These are phyloP conservation scores for Cornus florida DNA, from an alignment of 148 eudicot genomes.

Conservation along the genomic window DNA sequence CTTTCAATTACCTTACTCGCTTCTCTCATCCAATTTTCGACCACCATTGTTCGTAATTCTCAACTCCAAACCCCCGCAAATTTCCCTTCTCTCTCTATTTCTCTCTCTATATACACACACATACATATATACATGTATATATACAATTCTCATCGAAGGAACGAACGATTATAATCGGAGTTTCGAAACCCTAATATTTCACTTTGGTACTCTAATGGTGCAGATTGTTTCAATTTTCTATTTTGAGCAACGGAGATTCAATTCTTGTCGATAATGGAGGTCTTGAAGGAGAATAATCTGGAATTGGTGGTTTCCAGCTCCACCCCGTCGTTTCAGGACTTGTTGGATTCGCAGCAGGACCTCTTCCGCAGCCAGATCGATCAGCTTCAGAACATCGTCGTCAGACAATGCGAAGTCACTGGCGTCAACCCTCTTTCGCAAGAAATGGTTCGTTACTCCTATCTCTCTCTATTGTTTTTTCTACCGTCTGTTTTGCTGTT, in stretches of 20 bases:
- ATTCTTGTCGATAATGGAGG: constrained; percentile 33
- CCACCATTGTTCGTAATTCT: neutral
- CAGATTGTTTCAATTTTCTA: constrained; percentile 9
- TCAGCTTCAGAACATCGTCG: constrained; percentile 55
- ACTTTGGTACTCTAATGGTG: constrained; percentile 1
- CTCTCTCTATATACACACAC: neutral
- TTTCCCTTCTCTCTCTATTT: neutral
- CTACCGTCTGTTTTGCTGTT: neutral
- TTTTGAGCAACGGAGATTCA: constrained; percentile 4
- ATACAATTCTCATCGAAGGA: no score
- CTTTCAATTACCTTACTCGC: no score
- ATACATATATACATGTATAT: no score
- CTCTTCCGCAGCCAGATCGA: constrained; percentile 68
- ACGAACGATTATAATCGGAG: neutral
- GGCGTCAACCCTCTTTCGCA: constrained; percentile 94
- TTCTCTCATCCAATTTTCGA: no score
- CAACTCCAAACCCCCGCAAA: neutral
- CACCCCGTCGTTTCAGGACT: constrained; percentile 38
- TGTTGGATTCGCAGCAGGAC: constrained; percentile 60
- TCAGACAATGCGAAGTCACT: constrained; percentile 75
- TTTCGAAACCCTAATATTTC: constrained; percentile 12
- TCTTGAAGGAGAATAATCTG: constrained; percentile 33
- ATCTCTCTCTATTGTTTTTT: neutral
- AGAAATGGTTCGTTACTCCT: constrained; percentile 67
- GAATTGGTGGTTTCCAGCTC: constrained; percentile 44